A percentile compares a stretch with the other conserved stretches of the same genome.
phyloP scores from a whole-genome alignment of 345 rosid genomes.

The Murraya koenigii region DNA sequence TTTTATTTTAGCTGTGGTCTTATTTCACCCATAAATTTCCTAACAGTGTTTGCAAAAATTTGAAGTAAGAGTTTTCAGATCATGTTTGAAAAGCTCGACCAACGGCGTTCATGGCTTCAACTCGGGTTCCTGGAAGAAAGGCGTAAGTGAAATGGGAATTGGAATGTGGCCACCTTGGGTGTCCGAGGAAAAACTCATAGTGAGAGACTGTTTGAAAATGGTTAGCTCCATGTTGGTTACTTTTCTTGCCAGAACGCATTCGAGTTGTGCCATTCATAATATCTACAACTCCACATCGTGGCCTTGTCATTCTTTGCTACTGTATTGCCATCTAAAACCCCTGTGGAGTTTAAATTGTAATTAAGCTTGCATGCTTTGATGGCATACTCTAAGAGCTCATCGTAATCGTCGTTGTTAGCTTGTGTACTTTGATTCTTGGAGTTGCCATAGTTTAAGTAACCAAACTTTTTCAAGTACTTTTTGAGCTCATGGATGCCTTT shows the following conservation, averaged over 20 bases:
- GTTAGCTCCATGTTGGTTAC: neutral
- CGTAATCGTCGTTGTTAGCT: neutral
- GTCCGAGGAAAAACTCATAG: constrained; percentile 13
- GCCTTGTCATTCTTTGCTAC: constrained; percentile 22
- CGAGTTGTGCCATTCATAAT: constrained; percentile 27
- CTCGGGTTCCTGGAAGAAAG: constrained; percentile 11
- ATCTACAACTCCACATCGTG: constrained; percentile 42
- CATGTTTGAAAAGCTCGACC: constrained; percentile 28
- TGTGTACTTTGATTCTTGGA: no score
- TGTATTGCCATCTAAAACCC: constrained; percentile 23
- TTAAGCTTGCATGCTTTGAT: constrained; percentile 34
- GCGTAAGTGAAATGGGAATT: constrained; percentile 29
- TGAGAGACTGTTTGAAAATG: constrained; percentile 25
- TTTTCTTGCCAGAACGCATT: constrained; percentile 22
- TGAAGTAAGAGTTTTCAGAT: constrained; percentile 26
- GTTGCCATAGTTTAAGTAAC: no score
- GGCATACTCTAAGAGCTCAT: constrained; percentile 29
- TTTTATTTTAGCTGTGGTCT: no score
- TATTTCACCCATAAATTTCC: no score
- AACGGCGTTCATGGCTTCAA: neutral
- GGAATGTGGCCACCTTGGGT: constrained; percentile 29
- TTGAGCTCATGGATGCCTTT: neutral
- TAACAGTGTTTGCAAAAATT: constrained; percentile 18
- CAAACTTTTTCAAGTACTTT: no score
- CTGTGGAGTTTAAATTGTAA: constrained; percentile 23